Percentiles rank a stretch among this genome's conserved stretches.
Evolutionary conservation across 805 yeast genomes (phyloP).

Genomic region (Zygoascus tannicola): DNA sequence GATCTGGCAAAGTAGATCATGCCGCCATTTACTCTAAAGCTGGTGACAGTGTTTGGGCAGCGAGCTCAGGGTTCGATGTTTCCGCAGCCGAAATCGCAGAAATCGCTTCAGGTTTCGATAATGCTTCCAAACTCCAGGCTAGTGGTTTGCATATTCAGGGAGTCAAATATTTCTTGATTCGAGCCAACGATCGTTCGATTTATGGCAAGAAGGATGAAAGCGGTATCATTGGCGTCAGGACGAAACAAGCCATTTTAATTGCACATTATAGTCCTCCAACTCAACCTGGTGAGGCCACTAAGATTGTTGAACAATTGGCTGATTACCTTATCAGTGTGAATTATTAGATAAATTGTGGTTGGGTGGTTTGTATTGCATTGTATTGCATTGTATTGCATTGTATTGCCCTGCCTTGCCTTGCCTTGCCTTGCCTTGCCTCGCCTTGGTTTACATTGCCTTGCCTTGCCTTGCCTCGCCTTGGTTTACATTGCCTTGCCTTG

Average conservation of each 20-base stretch:
- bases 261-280: conserved; percentile 85
- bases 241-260: conserved; percentile 82
- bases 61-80: conserved; percentile 56
- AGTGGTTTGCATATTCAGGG: conserved; percentile 80
- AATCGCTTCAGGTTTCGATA: conserved; percentile 70
- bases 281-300: conserved; percentile 91
- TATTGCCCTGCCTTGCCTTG: too few species aligned
- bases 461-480: too few species aligned
- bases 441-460: too few species aligned
- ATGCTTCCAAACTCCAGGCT: conserved; percentile 71
- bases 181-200: conserved; percentile 86
- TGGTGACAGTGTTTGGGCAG: conserved; percentile 94
- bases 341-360: conserved; percentile 38
- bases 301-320: conserved; percentile 89
- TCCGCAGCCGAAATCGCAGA: conserved; percentile 61
- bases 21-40: conserved; percentile 92
- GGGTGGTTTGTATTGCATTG: not conserved
- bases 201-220: conserved; percentile 85
- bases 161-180: conserved; percentile 76
- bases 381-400: not conserved
- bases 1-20: conserved; percentile 80
- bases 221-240: conserved; percentile 86
- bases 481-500: too few species aligned
- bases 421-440: too few species aligned
- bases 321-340: conserved; percentile 87